These are phyloP conservation scores for Sporisorium scitamineum DNA, from an alignment of 1,284 basidiomycete genomes.

Conservation along the genomic window DNA sequence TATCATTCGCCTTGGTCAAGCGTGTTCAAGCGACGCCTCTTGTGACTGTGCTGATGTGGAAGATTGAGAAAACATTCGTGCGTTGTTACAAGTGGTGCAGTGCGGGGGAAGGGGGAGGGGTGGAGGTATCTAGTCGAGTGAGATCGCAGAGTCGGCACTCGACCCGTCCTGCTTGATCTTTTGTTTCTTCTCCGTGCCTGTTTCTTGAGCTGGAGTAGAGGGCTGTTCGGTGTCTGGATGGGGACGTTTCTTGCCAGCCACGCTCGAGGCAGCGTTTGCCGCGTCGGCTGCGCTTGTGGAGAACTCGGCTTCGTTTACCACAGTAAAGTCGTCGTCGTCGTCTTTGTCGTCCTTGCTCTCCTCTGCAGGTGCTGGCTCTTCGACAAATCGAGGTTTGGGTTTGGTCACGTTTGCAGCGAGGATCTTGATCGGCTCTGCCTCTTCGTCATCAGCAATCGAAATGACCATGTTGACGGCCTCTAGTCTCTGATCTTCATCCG, in stretches of 20 bases:
- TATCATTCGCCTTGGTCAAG: background rate
- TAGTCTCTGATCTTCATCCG: constrained; percentile 78
- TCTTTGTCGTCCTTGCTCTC: constrained; percentile 12
- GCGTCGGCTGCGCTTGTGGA: background rate
- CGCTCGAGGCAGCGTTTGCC: background rate
- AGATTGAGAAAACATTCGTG: background rate
- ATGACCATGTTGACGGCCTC: constrained; percentile 57
- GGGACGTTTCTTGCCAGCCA: constrained; percentile 28
- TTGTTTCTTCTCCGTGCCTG: constrained; percentile 18
- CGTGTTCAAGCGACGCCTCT: background rate
- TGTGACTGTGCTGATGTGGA: background rate
- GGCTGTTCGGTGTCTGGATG: constrained; percentile 20
- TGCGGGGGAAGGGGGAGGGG: background rate
- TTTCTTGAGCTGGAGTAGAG: background rate
- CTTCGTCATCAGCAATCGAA: constrained; percentile 7
- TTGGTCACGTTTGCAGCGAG: constrained; percentile 7
- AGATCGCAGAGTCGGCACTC: constrained; percentile 13
- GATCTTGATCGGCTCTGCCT: constrained; percentile 14
- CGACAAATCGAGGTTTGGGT: constrained; percentile 8
- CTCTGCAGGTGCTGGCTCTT: background rate
- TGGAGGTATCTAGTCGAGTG: constrained; percentile 33
- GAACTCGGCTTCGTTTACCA: background rate
- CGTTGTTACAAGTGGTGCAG: background rate
- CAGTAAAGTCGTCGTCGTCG: constrained; percentile 1
- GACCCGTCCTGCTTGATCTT: constrained; percentile 17